phyloP scores from a whole-genome alignment of 345 rosid species.

The Arabis alpina region DNA sequence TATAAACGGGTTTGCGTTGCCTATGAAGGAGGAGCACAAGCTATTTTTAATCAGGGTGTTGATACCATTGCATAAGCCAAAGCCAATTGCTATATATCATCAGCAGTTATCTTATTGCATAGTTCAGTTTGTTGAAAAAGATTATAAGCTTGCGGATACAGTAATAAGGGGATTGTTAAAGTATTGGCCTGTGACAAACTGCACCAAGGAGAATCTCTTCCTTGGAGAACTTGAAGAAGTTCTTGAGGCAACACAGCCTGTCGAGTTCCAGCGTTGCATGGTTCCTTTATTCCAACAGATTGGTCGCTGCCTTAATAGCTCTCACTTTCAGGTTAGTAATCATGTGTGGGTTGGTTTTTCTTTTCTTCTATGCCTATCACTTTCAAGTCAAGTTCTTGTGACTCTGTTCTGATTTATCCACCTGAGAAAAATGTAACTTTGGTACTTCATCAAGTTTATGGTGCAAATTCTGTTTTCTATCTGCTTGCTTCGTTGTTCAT shows the following conservation, averaged over 20 bases:
- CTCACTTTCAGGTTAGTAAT: constrained; percentile 81
- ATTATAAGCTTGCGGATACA: constrained; percentile 86
- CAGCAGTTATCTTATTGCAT: constrained; percentile 93
- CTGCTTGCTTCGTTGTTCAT: constrained; percentile 23
- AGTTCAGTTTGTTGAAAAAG: constrained; percentile 90
- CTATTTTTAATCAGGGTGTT: constrained; percentile 82
- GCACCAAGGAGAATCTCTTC: constrained; percentile 90
- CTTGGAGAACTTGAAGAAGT: constrained; percentile 97
- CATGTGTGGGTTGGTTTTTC: background rate
- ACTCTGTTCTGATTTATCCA: constrained; percentile 9
- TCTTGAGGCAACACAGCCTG: constrained; percentile 82
- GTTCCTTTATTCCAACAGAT: constrained; percentile 87
- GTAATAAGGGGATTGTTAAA: constrained; percentile 86
- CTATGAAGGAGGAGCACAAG: constrained; percentile 97
- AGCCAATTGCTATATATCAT: constrained; percentile 67
- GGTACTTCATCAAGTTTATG: constrained; percentile 6
- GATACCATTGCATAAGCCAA: constrained; percentile 93
- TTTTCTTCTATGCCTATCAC: constrained; percentile 20
- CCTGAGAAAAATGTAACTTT: constrained; percentile 19
- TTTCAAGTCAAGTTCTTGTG: constrained; percentile 15
- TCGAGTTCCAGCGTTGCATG: constrained; percentile 89
- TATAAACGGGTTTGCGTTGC: constrained; percentile 90
- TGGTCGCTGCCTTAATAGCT: constrained; percentile 82
- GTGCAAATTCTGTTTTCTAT: background rate
- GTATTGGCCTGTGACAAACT: constrained; percentile 92